Evolutionary conservation across 257 asterid species (phyloP), one percentile per base, ranked within the genome.

Genomic region (Pogostemon cablin): DNA sequence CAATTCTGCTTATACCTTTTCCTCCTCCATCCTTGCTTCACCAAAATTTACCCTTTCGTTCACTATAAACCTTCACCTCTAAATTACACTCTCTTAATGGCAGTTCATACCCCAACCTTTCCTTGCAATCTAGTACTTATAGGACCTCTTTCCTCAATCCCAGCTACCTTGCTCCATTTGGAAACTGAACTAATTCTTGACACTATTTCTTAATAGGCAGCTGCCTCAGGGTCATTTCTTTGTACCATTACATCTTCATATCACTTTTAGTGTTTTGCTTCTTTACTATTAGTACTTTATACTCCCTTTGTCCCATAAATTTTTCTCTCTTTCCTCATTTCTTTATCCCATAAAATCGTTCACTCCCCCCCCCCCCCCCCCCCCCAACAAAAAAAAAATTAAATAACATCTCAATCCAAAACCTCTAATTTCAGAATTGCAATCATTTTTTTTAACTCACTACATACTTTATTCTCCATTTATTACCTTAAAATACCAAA

Each of bases 121-220:
- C 39, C 32, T 25, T 6, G 9, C 70, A 34, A 59, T 37, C 32
- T 59, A n/a, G 10, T 48, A n/a, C 66, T 38, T 60, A 41, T 25
- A 59, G 15, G 52, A 67, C 62, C 35, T 67, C 47, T 67, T 67
- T 50, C 62, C 60, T 9, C 20, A n/a, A 66, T 35, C 12, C 62
- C 52, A 9, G 32, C 59, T 35, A 67, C 72, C 50, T 50, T 67
- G 17, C 15, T 67, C 62, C 50, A 5, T 67, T 50, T 67, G 48
- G 15, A 39, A 35, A 17, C 47, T n/a, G 47, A 12, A 7, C 7
- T 49, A 7, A 50, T 35, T 66, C 38, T 37, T 60, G 32, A 10
- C 32, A 25, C 32, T 25, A 25, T 25, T 25, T 25, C 32, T 25
- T 25, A 25, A 25, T 25, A 25, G 32, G 32, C 32, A 25, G 32